Evolutionary conservation across 1,284 basidiomycete species (phyloP).

Genomic region (Sporisorium sorghi): DNA sequence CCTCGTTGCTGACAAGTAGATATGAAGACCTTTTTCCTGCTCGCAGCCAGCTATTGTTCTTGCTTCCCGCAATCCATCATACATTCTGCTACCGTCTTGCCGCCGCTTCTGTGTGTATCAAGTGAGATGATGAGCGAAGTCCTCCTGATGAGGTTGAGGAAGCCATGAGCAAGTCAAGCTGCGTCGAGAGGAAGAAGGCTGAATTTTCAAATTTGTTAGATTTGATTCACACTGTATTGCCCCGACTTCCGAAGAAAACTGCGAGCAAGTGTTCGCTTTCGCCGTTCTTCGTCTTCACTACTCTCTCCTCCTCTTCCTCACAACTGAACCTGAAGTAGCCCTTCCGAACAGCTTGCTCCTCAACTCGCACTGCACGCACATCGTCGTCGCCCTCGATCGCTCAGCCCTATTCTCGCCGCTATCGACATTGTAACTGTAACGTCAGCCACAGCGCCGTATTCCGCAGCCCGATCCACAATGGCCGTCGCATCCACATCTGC

Average conservation of each 20-base stretch:
- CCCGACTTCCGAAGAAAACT: constrained; percentile 13
- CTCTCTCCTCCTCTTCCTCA: not conserved
- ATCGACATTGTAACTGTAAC: not conserved
- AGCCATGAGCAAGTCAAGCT: too few relatives aligned
- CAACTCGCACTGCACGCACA: too few relatives aligned
- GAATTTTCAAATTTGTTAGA: constrained; percentile 5
- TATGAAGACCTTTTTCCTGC: not conserved
- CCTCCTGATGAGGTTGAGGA: too few relatives aligned
- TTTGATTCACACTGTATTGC: not conserved
- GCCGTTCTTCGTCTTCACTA: not conserved
- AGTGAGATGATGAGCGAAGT: not conserved
- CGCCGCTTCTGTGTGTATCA: not conserved
- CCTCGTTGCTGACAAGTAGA: constrained; percentile 44
- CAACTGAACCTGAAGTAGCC: too few relatives aligned
- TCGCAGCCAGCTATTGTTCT: too few relatives aligned
- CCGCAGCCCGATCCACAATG: constrained; percentile 7
- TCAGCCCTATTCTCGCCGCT: not conserved
- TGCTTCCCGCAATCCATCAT: too few relatives aligned
- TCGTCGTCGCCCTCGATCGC: too few relatives aligned
- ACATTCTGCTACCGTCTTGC: not conserved
- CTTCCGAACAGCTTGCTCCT: too few relatives aligned
- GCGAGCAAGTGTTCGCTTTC: not conserved
- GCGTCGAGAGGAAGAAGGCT: not conserved
- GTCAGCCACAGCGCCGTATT: not conserved
- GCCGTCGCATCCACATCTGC: constrained; percentile 13